These are phyloP conservation scores for Solanum chmielewskii DNA, from an alignment of 257 asterid species.

Conservation along the genomic window DNA sequence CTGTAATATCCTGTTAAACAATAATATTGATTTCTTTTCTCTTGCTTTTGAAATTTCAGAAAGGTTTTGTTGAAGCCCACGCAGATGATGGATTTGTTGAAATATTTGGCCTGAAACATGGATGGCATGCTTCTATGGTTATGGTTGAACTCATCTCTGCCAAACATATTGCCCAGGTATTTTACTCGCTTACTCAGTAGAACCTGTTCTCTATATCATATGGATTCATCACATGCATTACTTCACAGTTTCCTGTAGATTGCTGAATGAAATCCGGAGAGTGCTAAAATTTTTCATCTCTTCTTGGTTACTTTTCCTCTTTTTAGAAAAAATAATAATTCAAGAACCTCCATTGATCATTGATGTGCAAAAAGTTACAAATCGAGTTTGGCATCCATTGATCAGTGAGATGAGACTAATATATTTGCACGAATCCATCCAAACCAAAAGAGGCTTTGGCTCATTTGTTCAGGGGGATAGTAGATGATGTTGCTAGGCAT, in stretches of 20 bases:
- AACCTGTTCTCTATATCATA: neutral
- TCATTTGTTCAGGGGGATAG: neutral
- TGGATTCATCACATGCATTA: neutral
- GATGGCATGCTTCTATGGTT: slow-evolving; percentile 97
- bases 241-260: neutral
- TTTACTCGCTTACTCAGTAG: neutral
- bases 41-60: slow-evolving; percentile 21
- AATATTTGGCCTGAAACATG: slow-evolving; percentile 76
- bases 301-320: neutral
- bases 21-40: neutral
- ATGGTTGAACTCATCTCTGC: slow-evolving; percentile 84
- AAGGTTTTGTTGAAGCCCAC: slow-evolving; percentile 73
- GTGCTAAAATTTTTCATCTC: neutral
- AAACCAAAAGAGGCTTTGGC: neutral
- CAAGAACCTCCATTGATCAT: neutral
- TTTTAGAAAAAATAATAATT: neutral
- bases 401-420: neutral
- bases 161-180: slow-evolving; percentile 89
- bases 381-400: neutral
- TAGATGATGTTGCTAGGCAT: neutral
- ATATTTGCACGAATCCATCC: neutral
- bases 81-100: slow-evolving; percentile 75
- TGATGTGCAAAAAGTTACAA: neutral
- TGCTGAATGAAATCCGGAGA: neutral
- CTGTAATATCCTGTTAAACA: neutral